Evolutionary conservation across 2,329 filamentous ascomycete genomes (phyloP).

Genomic region (Aspergillus clavatus): DNA sequence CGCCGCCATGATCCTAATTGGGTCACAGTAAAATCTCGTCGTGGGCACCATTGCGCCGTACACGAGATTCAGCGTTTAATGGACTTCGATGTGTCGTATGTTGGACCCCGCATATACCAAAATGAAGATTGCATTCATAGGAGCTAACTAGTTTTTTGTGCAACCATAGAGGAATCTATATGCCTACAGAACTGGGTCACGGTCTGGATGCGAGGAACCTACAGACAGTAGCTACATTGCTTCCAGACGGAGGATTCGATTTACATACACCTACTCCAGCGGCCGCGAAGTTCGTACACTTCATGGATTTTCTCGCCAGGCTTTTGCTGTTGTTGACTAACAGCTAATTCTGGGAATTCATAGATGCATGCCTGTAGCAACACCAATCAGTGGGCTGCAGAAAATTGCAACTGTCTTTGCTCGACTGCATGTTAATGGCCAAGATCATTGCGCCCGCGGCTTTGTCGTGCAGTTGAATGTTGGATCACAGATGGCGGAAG

Average conservation of each 20-base stretch:
- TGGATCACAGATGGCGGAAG: slow-evolving; percentile 10
- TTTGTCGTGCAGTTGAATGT: slow-evolving; percentile 15
- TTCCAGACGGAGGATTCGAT: slow-evolving; percentile 6
- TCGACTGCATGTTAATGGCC: slow-evolving; percentile 11
- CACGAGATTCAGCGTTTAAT: background rate
- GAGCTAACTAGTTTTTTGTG: background rate
- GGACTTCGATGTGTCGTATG: too few species aligned
- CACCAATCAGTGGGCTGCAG: slow-evolving; percentile 8
- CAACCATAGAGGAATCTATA: slow-evolving; percentile 6
- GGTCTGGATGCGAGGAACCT: slow-evolving; percentile 10
- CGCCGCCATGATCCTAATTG: slow-evolving; percentile 6
- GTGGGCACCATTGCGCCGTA: slow-evolving; percentile 9
- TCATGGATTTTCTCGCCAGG: too few species aligned
- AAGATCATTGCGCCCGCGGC: slow-evolving; percentile 14
- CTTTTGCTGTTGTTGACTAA: too few species aligned
- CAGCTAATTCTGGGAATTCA: too few species aligned
- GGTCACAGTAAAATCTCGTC: slow-evolving; percentile 9
- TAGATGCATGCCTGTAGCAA: slow-evolving; percentile 18
- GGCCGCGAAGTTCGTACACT: background rate
- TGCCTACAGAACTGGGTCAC: slow-evolving; percentile 13
- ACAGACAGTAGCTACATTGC: slow-evolving; percentile 9
- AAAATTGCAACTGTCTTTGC: slow-evolving; percentile 15
- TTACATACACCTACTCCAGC: background rate
- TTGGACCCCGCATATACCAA: too few species aligned
- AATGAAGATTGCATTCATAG: too few species aligned